phyloP scores from a whole-genome alignment of 1,284 basidiomycete genomes.

The Sutorius eximius region DNA sequence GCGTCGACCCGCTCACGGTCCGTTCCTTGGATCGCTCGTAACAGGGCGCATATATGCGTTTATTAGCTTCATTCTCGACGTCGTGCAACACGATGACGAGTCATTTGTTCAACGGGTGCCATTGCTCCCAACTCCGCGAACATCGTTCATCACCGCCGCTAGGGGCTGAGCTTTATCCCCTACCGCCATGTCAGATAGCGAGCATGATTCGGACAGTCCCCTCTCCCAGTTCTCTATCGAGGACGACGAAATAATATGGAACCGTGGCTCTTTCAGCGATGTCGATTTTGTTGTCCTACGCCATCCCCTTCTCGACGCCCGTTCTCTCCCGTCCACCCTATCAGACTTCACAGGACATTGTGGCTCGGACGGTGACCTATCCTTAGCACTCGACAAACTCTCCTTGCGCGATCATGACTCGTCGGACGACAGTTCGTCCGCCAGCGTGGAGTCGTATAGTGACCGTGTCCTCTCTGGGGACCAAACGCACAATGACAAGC shows the following conservation, averaged over 20 bases:
- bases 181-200: constrained; percentile 20
- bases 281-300: constrained; percentile 27
- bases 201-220: constrained; percentile 5
- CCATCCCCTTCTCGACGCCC: constrained; percentile 22
- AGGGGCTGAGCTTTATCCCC: neutral
- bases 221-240: constrained; percentile 18
- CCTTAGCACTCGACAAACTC: constrained; percentile 15
- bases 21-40: neutral
- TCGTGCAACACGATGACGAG: constrained; percentile 12
- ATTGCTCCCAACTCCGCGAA: constrained; percentile 28
- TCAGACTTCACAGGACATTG: constrained; percentile 7
- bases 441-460: constrained; percentile 10
- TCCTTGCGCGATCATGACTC: constrained; percentile 13
- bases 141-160: constrained; percentile 1
- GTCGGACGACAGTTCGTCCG: constrained; percentile 5
- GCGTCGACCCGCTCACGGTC: neutral
- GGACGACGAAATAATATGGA: constrained; percentile 30
- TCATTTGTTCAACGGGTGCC: constrained; percentile 5
- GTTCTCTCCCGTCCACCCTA: constrained; percentile 18
- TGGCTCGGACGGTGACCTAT: constrained; percentile 14
- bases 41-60: neutral
- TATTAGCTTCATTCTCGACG: neutral
- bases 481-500: neutral
- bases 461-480: neutral
- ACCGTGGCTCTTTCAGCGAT: constrained; percentile 22